These are phyloP conservation scores for Metschnikowia hibisci DNA, from an alignment of 805 yeast genomes.

Conservation along the genomic window DNA sequence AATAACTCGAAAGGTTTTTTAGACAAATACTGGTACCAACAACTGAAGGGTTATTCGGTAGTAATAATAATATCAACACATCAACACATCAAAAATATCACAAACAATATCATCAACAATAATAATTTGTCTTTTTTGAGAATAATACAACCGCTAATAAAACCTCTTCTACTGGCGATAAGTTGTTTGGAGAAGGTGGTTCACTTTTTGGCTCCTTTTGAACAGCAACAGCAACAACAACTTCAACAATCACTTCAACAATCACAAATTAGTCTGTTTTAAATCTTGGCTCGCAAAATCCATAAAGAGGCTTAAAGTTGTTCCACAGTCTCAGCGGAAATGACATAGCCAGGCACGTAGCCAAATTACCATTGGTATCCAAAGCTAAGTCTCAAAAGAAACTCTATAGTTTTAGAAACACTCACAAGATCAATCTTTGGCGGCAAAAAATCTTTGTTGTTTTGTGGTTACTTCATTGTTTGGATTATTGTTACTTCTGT, in stretches of 20 bases:
- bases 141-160: slow-evolving; percentile 20
- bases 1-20: slow-evolving; percentile 28
- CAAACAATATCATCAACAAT: slow-evolving; percentile 1
- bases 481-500: too few relatives aligned
- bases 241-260: slow-evolving; percentile 21
- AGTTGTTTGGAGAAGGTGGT: slow-evolving; percentile 25
- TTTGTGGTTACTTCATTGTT: too few relatives aligned
- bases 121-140: slow-evolving; percentile 27
- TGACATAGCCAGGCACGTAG: slow-evolving; percentile 19
- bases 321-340: slow-evolving; percentile 44
- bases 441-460: slow-evolving; percentile 21
- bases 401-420: slow-evolving; percentile 51
- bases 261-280: slow-evolving; percentile 3
- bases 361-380: slow-evolving; percentile 26
- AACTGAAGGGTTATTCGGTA: slow-evolving; percentile 22
- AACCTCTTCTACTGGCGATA: slow-evolving; percentile 16
- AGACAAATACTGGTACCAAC: slow-evolving; percentile 22
- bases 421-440: slow-evolving; percentile 61
- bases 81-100: slow-evolving; percentile 11
- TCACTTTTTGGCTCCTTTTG: slow-evolving; percentile 21
- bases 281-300: slow-evolving; percentile 43
- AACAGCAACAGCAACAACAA: too few relatives aligned
- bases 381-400: slow-evolving; percentile 40
- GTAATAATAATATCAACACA: slow-evolving; percentile 9
- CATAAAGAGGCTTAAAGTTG: slow-evolving; percentile 77